Percentiles rank a stretch among this genome's conserved stretches.
Conservation (phyloP, 2,329 filamentous ascomycete genomes). For the Epicoccum sorghinum region DNA sequence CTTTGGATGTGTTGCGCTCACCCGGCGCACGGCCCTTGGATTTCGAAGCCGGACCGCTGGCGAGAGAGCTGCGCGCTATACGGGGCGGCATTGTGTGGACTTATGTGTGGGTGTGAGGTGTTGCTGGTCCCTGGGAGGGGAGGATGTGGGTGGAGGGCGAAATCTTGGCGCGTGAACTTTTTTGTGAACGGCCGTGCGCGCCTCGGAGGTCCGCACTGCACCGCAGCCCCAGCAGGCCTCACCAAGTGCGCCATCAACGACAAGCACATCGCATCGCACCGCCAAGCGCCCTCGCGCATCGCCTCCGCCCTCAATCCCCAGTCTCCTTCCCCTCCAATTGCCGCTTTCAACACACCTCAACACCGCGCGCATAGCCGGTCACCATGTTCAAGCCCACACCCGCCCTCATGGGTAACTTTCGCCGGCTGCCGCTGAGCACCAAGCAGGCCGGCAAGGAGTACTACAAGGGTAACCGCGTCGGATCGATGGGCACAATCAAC, state of each 20-base stretch:
- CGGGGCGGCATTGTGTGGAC: conserved; percentile 52
- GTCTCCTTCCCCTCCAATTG: no score
- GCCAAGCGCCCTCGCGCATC: neutral
- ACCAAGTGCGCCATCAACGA: no score
- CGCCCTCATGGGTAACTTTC: conserved; percentile 69
- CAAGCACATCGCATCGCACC: no score
- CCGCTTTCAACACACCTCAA: no score
- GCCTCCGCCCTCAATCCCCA: neutral
- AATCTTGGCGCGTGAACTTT: conserved; percentile 32
- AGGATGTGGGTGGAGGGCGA: conserved; percentile 18
- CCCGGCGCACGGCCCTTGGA: conserved; percentile 24
- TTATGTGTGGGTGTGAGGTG: neutral
- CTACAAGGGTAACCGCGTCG: conserved; percentile 95
- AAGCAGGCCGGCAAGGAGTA: conserved; percentile 92
- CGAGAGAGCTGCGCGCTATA: conserved; percentile 49
- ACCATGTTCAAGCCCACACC: conserved; percentile 70
- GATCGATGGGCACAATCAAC: conserved; percentile 84
- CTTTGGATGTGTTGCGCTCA: conserved; percentile 51
- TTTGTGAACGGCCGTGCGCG: conserved; percentile 16
- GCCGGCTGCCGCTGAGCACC: conserved; percentile 82
- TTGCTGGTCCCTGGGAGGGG: neutral
- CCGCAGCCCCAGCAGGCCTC: no score
- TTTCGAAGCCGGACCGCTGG: conserved; percentile 37
- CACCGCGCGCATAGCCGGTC: neutral
- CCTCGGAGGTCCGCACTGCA: conserved; percentile 16